phyloP scores from a whole-genome alignment of 2,329 filamentous ascomycete genomes.

The Helotiales sp. region DNA sequence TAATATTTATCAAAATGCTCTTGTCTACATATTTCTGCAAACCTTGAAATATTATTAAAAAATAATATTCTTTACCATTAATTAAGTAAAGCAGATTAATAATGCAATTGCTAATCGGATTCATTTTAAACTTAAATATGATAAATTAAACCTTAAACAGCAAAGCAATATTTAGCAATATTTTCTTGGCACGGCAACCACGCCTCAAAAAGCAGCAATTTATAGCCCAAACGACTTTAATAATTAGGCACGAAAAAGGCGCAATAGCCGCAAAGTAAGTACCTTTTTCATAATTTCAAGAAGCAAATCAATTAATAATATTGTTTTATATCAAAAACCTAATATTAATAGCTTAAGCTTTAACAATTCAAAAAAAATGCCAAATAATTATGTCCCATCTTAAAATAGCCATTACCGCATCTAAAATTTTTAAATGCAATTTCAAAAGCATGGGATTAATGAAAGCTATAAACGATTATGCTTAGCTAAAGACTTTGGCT shows the following conservation, averaged over 20 bases:
- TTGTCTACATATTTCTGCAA: constrained; percentile 43
- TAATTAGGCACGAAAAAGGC: neutral
- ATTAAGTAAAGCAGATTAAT: constrained; percentile 30
- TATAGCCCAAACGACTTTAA: constrained; percentile 3
- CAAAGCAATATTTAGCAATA: constrained; percentile 13
- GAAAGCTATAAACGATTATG: constrained; percentile 27
- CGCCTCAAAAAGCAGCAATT: neutral
- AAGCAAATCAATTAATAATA: constrained; percentile 8
- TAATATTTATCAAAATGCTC: constrained; percentile 17
- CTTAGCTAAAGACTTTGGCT: constrained; percentile 14
- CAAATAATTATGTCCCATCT: constrained; percentile 25
- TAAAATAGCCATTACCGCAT: constrained; percentile 24
- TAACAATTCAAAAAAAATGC: constrained; percentile 14
- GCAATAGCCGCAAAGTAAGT: constrained; percentile 16
- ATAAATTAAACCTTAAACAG: constrained; percentile 22
- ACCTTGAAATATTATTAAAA: constrained; percentile 47
- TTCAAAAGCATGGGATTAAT: constrained; percentile 16
- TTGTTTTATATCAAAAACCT: constrained; percentile 24
- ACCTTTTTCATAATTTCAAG: constrained; percentile 7
- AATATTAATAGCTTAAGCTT: constrained; percentile 15
- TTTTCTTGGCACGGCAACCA: constrained; percentile 1
- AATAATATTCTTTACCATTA: constrained; percentile 47
- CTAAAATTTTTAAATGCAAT: constrained; percentile 26
- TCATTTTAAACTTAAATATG: constrained; percentile 30
- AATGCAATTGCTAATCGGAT: constrained; percentile 25